Conservation (phyloP, 2,329 filamentous ascomycete species). For the Coccinonectria pachysandricola region DNA sequence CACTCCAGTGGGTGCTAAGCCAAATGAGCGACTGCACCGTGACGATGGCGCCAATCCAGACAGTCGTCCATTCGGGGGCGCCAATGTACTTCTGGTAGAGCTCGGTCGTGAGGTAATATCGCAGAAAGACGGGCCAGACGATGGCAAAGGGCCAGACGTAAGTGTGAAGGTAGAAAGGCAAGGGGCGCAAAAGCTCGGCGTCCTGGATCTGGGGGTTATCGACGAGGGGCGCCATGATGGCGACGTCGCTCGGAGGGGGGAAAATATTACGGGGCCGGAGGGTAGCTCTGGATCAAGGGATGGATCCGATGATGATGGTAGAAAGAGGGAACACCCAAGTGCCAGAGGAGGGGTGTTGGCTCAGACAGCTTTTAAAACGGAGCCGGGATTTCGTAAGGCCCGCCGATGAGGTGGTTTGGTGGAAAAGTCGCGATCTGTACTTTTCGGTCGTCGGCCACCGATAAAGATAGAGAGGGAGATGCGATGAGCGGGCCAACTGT, state of each 20-base stretch:
- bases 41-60: slow-evolving; percentile 82
- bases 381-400: slow-evolving; percentile 5
- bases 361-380: too few relatives aligned
- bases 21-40: slow-evolving; percentile 82
- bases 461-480: too few relatives aligned
- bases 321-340: too few relatives aligned
- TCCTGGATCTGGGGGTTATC: slow-evolving; percentile 83
- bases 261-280: slow-evolving; percentile 1
- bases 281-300: slow-evolving; percentile 1
- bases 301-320: background rate
- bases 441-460: too few relatives aligned
- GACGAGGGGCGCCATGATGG: slow-evolving; percentile 66
- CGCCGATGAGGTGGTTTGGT: slow-evolving; percentile 7
- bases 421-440: slow-evolving; percentile 20
- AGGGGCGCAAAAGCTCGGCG: slow-evolving; percentile 79
- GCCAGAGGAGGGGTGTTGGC: too few relatives aligned
- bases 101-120: slow-evolving; percentile 72
- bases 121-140: slow-evolving; percentile 84
- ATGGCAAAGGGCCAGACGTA: slow-evolving; percentile 92
- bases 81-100: slow-evolving; percentile 86
- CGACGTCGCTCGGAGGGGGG: slow-evolving; percentile 5
- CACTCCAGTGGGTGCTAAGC: slow-evolving; percentile 97
- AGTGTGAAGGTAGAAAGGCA: slow-evolving; percentile 68
- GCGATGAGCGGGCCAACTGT: too few relatives aligned
- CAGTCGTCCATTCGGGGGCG: slow-evolving; percentile 95